Evolutionary conservation across 306 rosid species (phyloP).

Genomic region (Glycine tomentella): DNA sequence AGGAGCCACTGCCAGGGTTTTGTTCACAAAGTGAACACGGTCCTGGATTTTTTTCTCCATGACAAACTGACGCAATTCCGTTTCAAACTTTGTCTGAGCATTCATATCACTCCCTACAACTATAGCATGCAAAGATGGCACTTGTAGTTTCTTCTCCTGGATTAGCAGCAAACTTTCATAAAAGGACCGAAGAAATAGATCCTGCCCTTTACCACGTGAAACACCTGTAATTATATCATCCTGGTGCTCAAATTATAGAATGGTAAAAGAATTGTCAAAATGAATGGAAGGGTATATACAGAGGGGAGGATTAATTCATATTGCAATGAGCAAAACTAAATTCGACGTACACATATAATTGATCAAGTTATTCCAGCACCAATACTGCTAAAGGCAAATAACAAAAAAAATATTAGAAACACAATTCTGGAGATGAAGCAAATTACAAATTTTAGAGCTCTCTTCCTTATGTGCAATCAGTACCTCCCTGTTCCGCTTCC

Average conservation of each 20-base stretch:
- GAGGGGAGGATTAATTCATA: constrained; percentile 6
- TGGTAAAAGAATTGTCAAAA: constrained; percentile 28
- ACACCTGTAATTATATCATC: constrained; percentile 69
- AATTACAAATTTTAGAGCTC: constrained; percentile 29
- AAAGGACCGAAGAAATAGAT: constrained; percentile 87
- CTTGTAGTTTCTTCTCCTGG: constrained; percentile 75
- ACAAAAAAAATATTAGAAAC: background rate
- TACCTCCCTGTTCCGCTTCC: background rate
- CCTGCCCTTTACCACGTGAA: constrained; percentile 97
- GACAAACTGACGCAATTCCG: constrained; percentile 79
- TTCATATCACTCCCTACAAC: constrained; percentile 91
- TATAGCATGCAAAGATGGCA: constrained; percentile 87
- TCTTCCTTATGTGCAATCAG: constrained; percentile 8
- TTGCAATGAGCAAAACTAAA: constrained; percentile 19
- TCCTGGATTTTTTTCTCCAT: constrained; percentile 75
- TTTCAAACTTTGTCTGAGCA: constrained; percentile 82
- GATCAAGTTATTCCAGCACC: constrained; percentile 25
- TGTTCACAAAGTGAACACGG: constrained; percentile 89
- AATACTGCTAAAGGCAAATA: constrained; percentile 17
- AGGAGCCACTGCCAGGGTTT: constrained; percentile 91
- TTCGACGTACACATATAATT: constrained; percentile 3
- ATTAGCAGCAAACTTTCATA: constrained; percentile 69
- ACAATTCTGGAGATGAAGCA: background rate
- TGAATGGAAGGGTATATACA: background rate
- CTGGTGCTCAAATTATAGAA: constrained; percentile 38